A percentile compares a stretch with the other conserved stretches of the same genome.
These are phyloP conservation scores for Aspergillus intermedius DNA, from an alignment of 2,329 filamentous ascomycete genomes.

Conservation along the genomic window DNA sequence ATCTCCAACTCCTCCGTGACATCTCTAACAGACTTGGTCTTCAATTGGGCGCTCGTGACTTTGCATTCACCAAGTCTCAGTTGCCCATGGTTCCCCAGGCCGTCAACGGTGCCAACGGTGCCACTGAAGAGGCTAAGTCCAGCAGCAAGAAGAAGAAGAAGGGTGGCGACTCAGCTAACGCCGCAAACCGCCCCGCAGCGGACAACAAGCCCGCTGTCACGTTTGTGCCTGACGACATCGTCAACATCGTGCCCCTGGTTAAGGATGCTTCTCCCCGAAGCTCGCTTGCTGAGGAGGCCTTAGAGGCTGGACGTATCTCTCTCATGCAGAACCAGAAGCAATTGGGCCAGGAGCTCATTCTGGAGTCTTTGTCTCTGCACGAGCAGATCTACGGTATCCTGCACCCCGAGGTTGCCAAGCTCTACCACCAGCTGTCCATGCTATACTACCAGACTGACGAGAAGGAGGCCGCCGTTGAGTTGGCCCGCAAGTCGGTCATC, in stretches of 20 bases:
- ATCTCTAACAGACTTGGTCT: slow-evolving; percentile 82
- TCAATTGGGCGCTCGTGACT: slow-evolving; percentile 75
- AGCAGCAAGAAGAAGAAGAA: slow-evolving; percentile 58
- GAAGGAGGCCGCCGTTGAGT: slow-evolving; percentile 89
- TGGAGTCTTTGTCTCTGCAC: slow-evolving; percentile 93
- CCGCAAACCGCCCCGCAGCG: slow-evolving; percentile 39
- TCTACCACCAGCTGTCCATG: slow-evolving; percentile 92
- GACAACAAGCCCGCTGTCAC: slow-evolving; percentile 48
- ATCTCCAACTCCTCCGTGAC: slow-evolving; percentile 81
- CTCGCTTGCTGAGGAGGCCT: slow-evolving; percentile 83
- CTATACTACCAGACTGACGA: slow-evolving; percentile 97
- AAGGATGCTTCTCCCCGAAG: slow-evolving; percentile 93
- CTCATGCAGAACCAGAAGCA: slow-evolving; percentile 92
- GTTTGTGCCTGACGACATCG: slow-evolving; percentile 76
- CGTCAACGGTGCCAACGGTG: slow-evolving; percentile 33
- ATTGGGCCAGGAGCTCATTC: slow-evolving; percentile 85
- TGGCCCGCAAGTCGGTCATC: slow-evolving; percentile 93
- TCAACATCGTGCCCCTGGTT: slow-evolving; percentile 88
- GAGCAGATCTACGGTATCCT: slow-evolving; percentile 98
- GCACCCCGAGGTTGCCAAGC: slow-evolving; percentile 89
- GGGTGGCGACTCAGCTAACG: slow-evolving; percentile 41
- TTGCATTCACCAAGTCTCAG: slow-evolving; percentile 55
- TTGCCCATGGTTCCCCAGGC: slow-evolving; percentile 24
- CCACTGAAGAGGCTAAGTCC: slow-evolving; percentile 28
- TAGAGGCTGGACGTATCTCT: slow-evolving; percentile 95